Conservation (phyloP, 2,329 filamentous ascomycete genomes). For the Cytospora piceicola region DNA sequence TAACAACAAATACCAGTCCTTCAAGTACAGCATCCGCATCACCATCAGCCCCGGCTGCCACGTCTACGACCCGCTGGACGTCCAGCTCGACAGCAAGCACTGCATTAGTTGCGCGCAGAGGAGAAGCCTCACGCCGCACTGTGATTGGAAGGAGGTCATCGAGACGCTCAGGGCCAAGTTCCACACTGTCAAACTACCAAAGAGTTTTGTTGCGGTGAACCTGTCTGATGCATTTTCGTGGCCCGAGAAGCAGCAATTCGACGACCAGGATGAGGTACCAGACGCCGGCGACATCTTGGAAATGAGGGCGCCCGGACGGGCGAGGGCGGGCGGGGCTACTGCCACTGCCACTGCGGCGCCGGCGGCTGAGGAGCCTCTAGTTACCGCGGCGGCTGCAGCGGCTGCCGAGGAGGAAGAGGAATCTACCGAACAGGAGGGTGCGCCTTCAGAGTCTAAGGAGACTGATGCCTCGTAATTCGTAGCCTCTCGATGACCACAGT, state of each 20-base stretch:
- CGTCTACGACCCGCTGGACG: constrained; percentile 93
- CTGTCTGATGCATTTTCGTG: constrained; percentile 66
- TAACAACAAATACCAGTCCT: constrained; percentile 60
- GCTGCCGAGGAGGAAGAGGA: constrained; percentile 22
- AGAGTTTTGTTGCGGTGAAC: constrained; percentile 68
- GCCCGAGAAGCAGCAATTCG: constrained; percentile 54
- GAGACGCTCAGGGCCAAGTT: constrained; percentile 94
- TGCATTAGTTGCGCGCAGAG: constrained; percentile 94
- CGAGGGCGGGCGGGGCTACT: constrained; percentile 9
- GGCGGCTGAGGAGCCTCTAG: constrained; percentile 9
- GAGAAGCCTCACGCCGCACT: constrained; percentile 85
- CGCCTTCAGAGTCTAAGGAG: neutral
- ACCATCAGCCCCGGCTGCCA: constrained; percentile 95
- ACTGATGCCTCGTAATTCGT: neutral
- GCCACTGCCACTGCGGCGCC: constrained; percentile 6
- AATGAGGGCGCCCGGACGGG: constrained; percentile 43
- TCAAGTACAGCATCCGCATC: constrained; percentile 95
- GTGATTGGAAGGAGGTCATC: constrained; percentile 96
- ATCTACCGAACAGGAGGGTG: constrained; percentile 4
- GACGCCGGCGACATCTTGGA: constrained; percentile 42
- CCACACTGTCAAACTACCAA: constrained; percentile 74
- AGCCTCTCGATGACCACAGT: neutral
- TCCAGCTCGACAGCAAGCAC: constrained; percentile 94
- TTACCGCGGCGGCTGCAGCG: constrained; percentile 12
- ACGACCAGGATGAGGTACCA: constrained; percentile 39